Base-by-base conservation (phyloP, 169 alveolate species). In the Plasmodium chabaudi region DNA sequence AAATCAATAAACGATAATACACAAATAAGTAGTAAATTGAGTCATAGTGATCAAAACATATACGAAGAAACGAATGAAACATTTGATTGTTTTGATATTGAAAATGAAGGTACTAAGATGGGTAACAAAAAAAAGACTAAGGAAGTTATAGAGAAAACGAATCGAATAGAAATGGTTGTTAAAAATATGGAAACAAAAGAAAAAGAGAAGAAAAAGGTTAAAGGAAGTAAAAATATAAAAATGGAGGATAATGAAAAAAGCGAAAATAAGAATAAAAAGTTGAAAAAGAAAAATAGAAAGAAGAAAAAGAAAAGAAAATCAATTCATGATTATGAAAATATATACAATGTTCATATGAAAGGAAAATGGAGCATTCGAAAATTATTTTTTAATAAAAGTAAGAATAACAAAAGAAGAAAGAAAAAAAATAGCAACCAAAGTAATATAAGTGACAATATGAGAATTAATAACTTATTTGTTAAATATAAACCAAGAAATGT, bases 401-500 rank as follows among this genome's bases (percentile, higher is more conserved):
- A 27, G 15, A 75, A 19, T 3, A 2, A 47, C 13, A 49, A 49
- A 17, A 25, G 23, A 4, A n/a, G 44, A 5, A 67, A 46, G 9
- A 77, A 63, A 44, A 64, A 25, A 56, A 21, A 13, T 10, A 19
- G 13, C 15, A 1, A 53, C 39, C 17, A 27, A 7, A 64, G 68
- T 19, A 23, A 27, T 12, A 27, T 15, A 23, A 65, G 10, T 49
- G 59, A 56, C 3, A 59, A 70, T 17, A 61, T 21, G 15, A 12
- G 44, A 65, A 61, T 65, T 1, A 56, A 65, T 15, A 67, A 82
- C 34, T 64, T 82, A 39, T 82, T 55, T 59, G 61, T 82, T 17
- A 82, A 67, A n/a, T 71, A 59, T 21, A 9, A 67, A 25, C 44
- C 84, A 15, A 82, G 71, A 53, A 15, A 13, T 17, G 56, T 82